These are phyloP conservation scores for Gracilaria domingensis DNA, from an alignment of 23 red algal genomes.

Conservation along the genomic window DNA sequence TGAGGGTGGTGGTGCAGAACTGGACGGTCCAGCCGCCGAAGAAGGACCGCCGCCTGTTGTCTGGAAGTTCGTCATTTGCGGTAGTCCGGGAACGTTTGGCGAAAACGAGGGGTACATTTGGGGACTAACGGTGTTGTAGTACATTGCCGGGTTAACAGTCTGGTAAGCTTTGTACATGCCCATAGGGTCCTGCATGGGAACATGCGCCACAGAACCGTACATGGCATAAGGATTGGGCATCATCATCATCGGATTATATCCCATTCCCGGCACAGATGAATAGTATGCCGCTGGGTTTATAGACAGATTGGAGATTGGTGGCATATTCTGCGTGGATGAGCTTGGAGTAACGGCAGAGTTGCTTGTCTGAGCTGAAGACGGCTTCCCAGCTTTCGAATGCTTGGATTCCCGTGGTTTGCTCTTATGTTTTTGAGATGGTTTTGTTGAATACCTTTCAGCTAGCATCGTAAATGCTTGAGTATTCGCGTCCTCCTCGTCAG, in stretches of 20 bases:
- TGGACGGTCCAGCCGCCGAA: background rate
- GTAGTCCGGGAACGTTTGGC: conserved; percentile 36
- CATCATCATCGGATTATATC: conserved; percentile 72
- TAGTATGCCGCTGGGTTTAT: conserved; percentile 49
- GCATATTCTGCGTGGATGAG: conserved; percentile 39
- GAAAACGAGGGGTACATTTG: conserved; percentile 38
- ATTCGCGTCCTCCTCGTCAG: conserved; percentile 23
- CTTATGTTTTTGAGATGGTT: conserved; percentile 1
- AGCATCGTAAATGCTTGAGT: conserved; percentile 54
- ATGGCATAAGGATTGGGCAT: conserved; percentile 73
- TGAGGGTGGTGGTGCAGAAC: conserved; percentile 21
- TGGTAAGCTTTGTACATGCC: conserved; percentile 70
- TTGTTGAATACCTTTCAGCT: conserved; percentile 57
- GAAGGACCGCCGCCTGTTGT: background rate
- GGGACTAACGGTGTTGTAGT: conserved; percentile 66
- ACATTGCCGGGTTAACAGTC: conserved; percentile 80
- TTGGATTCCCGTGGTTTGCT: background rate
- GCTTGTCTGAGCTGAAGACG: conserved; percentile 10
- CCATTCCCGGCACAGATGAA: conserved; percentile 57
- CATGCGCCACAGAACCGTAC: conserved; percentile 61
- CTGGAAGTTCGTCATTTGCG: conserved; percentile 16
- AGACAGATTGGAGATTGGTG: conserved; percentile 34
- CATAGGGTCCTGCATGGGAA: conserved; percentile 48
- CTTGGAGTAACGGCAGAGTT: conserved; percentile 17
- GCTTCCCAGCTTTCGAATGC: background rate